Conservation (phyloP, 768 basidiomycete species). For the Mycena galericulata region DNA sequence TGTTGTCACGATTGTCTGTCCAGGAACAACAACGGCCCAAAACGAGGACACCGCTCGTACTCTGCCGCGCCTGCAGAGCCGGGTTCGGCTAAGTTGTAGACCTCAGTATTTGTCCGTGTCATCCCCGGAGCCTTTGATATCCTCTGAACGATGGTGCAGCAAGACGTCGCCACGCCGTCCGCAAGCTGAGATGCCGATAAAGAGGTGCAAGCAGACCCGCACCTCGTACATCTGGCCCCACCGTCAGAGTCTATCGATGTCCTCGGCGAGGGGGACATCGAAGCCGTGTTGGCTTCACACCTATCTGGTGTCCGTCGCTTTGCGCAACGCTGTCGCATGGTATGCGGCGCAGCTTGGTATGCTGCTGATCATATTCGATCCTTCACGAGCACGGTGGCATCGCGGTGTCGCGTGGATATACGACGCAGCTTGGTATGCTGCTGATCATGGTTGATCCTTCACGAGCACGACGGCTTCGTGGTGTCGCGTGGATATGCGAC, state of each 20-base stretch:
- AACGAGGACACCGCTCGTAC: constrained; percentile 22
- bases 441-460: background rate
- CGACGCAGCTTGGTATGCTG: no score
- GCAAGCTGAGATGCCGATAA: constrained; percentile 14
- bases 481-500: background rate
- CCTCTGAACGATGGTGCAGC: constrained; percentile 5
- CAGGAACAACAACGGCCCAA: constrained; percentile 7
- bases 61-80: constrained; percentile 12
- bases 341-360: no score
- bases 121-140: background rate
- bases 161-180: background rate
- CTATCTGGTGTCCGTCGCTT: no score
- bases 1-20: background rate
- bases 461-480: background rate
- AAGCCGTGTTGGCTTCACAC: no score
- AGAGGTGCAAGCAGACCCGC: constrained; percentile 11
- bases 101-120: constrained; percentile 17
- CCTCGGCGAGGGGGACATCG: no score
- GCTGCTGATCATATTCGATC: no score
- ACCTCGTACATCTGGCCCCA: constrained; percentile 15
- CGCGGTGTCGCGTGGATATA: no score
- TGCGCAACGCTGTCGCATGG: no score
- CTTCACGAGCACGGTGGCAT: background rate
- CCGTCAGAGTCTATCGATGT: no score
- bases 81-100: background rate